Conservation (phyloP, 495 filamentous ascomycete species). For the Lentithecium fluviatile region DNA sequence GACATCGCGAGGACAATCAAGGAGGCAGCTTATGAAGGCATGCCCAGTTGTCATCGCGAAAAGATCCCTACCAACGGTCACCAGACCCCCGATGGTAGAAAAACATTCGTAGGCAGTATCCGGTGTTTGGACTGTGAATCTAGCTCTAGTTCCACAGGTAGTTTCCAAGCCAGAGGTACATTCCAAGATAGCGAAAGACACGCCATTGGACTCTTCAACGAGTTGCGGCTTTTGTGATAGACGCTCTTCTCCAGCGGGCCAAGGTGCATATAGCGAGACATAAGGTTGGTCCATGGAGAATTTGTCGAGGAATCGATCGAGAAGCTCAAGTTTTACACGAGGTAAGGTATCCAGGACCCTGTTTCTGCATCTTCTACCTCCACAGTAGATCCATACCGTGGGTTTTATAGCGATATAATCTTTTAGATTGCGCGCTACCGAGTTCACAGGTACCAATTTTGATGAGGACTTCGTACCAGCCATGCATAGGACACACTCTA, state of each 20-base stretch:
- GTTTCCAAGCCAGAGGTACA: background rate
- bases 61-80: background rate
- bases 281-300: background rate
- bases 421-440: background rate
- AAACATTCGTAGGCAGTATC: background rate
- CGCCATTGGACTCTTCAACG: background rate
- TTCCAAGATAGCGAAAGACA: background rate
- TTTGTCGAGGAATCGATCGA: background rate
- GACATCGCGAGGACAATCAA: background rate
- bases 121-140: background rate
- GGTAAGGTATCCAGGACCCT: background rate
- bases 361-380: conserved; percentile 1
- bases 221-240: background rate
- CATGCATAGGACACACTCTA: background rate
- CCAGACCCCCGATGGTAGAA: background rate
- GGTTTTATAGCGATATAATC: background rate
- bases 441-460: background rate
- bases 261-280: background rate
- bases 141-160: background rate
- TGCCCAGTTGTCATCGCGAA: background rate
- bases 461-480: background rate
- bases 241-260: background rate
- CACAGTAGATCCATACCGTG: conserved; percentile 2
- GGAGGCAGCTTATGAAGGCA: background rate
- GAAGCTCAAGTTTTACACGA: background rate